Evolutionary conservation across 805 yeast species (phyloP), one percentile per base, ranked within the genome.

Genomic region (Kuraishia ogatae): DNA sequence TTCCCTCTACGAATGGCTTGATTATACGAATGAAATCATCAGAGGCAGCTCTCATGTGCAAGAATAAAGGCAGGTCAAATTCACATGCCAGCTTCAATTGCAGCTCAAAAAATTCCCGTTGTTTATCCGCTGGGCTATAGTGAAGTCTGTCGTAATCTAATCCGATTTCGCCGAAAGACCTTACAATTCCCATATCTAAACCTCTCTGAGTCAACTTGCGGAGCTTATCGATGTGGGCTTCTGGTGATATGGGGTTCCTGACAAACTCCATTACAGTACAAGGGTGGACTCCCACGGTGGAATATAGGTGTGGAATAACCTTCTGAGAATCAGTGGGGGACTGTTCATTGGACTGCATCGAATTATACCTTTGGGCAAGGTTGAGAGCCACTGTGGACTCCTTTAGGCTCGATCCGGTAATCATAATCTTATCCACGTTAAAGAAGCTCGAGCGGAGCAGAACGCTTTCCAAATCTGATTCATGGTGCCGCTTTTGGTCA

Each of bases 241-340:
- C 17, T 8, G 43, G 43, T 3, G 43, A 35, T 2, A 69, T 75
- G 1, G 69, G 68, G 1, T 60, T 62, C 6, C 55, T 57, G 8
- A 62, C 71, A 59, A 83, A 79, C 61, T 76, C 92, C 64, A 67
- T 67, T 0, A 91, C 96, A 19, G 86, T 75, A 69, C 99, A 93
- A 0, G 99, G 99, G 71, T 94, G 99, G 1, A 93, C 96, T 13
- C 99, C 99, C 1, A 84, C 92, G 0, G 99, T 94, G 23, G 87
- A 81, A 57, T 72, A 79, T 29, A 84, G 65, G 10, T 58, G 56
- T n/a, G 46, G 26, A 13, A 17, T 8, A 11, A 26, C 29, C 10
- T 10, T 10, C 29, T 10, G 29, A 26, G n/a, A n/a, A n/a, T n/a
- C n/a, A n/a, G n/a, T n/a, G n/a, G n/a, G n/a, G n/a, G n/a, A n/a